Evolutionary conservation across 805 yeast genomes (phyloP), one percentile per base, ranked within the genome.

Genomic region (Candida chauliodis): DNA sequence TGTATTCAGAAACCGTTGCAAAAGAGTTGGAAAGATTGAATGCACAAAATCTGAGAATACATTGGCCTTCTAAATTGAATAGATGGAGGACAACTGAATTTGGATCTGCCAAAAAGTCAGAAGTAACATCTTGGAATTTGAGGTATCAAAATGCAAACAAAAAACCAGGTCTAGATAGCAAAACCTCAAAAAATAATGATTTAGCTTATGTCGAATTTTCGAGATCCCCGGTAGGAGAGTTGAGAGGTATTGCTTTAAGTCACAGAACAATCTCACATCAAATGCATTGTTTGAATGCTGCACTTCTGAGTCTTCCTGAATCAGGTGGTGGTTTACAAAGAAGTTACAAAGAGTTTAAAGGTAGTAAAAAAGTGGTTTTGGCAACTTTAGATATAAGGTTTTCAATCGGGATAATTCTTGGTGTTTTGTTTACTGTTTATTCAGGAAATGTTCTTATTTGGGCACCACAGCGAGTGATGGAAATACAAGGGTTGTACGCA

Each of bases 201-300:
- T 64, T 93, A 42, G 96, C 98, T 0, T 93, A 93, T 52, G 90
- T 93, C 10, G 99, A 93, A 61, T 93, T 84, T 53, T 79, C 93
- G 0, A 76, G 90, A 49, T 84, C 95, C 1, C 95, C 97, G 0
- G 77, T 85, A 19, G 98, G 98, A 2, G 95, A 90, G 47, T 62
- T 89, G 24, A 71, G 96, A 41, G 99, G 99, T 13, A 95, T 93
- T 24, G 96, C 95, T 1, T 75, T 93, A 55, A 84, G 93, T 17
- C 98, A 93, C 56, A 70, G 87, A 42, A 89, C 96, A 0, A 76
- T 93, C 5, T 73, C 84, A 55, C 91, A 87, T 48, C 99, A 93
- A 54, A 86, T 93, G 90, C 74, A 77, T 44, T 76, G 87, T 33
- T 53, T 93, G 17, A 74, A 84, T 4, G 71, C 80, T 8, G 77